A percentile compares a stretch with the other conserved stretches of the same genome.
Conservation (phyloP, 345 rosid species). For the Gossypium raimondii region DNA sequence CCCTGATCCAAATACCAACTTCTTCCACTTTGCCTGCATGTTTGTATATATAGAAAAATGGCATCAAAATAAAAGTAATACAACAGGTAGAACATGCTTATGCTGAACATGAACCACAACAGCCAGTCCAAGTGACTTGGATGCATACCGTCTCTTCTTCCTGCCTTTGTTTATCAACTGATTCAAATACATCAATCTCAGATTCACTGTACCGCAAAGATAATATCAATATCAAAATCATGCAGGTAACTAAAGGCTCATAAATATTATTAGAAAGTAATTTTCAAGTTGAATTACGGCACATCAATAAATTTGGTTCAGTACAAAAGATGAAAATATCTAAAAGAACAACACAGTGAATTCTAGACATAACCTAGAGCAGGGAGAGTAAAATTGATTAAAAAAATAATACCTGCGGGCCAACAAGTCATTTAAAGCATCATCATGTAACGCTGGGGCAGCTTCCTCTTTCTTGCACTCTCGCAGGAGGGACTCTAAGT, state of each 20-base stretch:
- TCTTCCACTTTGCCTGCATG: constrained; percentile 71
- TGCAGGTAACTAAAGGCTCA: not conserved
- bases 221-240: constrained; percentile 1
- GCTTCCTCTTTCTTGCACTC: constrained; percentile 93
- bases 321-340: not conserved
- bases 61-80: constrained; percentile 1
- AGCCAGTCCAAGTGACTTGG: not conserved
- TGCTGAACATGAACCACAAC: constrained; percentile 1
- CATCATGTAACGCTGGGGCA: constrained; percentile 85
- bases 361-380: not conserved
- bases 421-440: constrained; percentile 68
- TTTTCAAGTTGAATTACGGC: not conserved
- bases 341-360: not conserved
- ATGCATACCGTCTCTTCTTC: constrained; percentile 68
- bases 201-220: constrained; percentile 49
- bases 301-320: not conserved
- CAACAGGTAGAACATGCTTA: constrained; percentile 13
- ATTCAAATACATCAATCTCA: constrained; percentile 87
- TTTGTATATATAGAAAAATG: not conserved
- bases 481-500: constrained; percentile 77
- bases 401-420: constrained; percentile 67
- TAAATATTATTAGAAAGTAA: not conserved
- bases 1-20: constrained; percentile 43
- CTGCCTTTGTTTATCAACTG: constrained; percentile 64
- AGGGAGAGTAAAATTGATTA: constrained; percentile 1